A percentile compares a stretch with the other conserved stretches of the same genome.
These are phyloP conservation scores for Uronychia binucleata DNA, from an alignment of 73 alveolate species.

Conservation along the genomic window DNA sequence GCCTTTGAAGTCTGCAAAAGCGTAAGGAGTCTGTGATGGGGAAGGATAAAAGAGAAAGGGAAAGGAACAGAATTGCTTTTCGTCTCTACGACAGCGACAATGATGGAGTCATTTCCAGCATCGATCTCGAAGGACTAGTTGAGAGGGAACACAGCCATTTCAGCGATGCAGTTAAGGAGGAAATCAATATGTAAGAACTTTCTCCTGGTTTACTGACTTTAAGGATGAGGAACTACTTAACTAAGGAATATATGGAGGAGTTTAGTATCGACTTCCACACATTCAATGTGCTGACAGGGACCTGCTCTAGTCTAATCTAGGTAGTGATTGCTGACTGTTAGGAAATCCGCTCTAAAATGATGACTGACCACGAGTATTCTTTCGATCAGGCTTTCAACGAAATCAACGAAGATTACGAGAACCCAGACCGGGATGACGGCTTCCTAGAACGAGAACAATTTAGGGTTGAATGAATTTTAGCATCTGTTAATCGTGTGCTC, in stretches of 20 bases:
- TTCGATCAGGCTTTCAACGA: neutral
- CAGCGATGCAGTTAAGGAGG: neutral
- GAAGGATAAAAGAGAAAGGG: neutral
- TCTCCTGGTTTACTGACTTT: neutral
- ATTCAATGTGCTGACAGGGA: neutral
- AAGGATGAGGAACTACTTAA: neutral
- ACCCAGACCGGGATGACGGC: neutral
- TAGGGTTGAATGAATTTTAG: neutral
- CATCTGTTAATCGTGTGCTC: neutral
- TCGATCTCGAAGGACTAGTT: neutral
- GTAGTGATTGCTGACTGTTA: neutral
- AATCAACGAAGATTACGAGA: neutral
- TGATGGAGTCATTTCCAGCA: neutral
- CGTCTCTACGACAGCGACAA: neutral
- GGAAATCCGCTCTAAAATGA: neutral
- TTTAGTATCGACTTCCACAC: neutral
- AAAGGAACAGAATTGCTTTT: neutral
- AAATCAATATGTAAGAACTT: neutral
- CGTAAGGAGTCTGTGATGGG: neutral
- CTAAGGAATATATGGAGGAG: neutral
- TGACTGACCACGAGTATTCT: neutral
- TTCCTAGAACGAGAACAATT: neutral
- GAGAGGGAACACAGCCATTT: neutral
- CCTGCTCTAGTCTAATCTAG: neutral
- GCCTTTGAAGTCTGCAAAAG: neutral